Percentiles rank a stretch among this genome's conserved stretches.
phyloP scores from a whole-genome alignment of 2,329 filamentous ascomycete genomes.

The Clathrospora elynae region DNA sequence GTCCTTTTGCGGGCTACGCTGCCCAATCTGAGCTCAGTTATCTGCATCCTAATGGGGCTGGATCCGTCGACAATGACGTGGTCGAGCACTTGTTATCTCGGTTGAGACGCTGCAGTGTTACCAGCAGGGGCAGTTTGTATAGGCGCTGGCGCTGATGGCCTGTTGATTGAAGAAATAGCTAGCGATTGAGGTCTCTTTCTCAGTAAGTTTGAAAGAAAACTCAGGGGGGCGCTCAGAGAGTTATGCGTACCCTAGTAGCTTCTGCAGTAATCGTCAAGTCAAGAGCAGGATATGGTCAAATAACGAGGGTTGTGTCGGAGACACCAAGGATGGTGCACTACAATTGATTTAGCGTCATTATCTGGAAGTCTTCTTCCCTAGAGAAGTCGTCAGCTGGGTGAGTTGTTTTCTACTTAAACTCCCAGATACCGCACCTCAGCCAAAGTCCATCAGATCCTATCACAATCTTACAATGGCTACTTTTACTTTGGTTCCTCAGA shows the following conservation, averaged over 20 bases:
- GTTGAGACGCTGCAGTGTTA: background rate
- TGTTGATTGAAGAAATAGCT: slow-evolving; percentile 2
- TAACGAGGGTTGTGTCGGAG: too few relatives aligned
- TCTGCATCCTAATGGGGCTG: background rate
- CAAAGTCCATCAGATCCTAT: slow-evolving; percentile 2
- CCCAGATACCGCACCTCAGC: slow-evolving; percentile 1
- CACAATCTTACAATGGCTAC: too few relatives aligned
- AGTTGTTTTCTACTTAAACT: slow-evolving; percentile 3
- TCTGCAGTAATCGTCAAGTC: too few relatives aligned
- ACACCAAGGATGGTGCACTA: slow-evolving; percentile 1
- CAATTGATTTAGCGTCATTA: slow-evolving; percentile 1
- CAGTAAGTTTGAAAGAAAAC: too few relatives aligned
- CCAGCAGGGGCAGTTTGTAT: background rate
- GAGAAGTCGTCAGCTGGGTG: slow-evolving; percentile 3
- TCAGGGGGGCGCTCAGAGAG: too few relatives aligned
- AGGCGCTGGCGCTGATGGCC: background rate
- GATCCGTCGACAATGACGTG: too few relatives aligned
- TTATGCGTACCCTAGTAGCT: slow-evolving; percentile 2
- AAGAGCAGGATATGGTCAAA: too few relatives aligned
- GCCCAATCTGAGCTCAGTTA: background rate
- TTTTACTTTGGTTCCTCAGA: too few relatives aligned
- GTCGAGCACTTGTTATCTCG: background rate
- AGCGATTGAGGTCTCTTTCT: background rate
- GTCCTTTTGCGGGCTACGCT: slow-evolving; percentile 1
- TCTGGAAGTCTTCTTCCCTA: background rate